These are phyloP conservation scores for Chenopodium quinoa DNA, from an alignment of 148 eudicot species.

Conservation along the genomic window DNA sequence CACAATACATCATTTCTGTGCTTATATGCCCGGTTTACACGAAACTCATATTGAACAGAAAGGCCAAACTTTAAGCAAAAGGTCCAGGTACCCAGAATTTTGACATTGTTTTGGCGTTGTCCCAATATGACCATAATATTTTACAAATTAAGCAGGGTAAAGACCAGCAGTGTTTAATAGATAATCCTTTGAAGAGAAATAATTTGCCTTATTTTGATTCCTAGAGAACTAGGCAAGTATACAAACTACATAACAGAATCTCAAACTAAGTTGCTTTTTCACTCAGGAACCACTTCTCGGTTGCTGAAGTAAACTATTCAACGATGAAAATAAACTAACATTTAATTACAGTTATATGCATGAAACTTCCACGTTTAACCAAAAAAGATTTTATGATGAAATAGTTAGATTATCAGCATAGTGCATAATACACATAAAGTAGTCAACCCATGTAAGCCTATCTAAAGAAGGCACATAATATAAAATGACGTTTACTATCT, in stretches of 20 bases:
- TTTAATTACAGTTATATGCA: not conserved
- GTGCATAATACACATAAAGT: not conserved
- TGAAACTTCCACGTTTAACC: conserved; percentile 7
- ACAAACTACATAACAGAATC: not conserved
- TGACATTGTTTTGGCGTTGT: not conserved
- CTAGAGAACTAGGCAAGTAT: too few species aligned
- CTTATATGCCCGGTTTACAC: not conserved
- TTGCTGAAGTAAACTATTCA: not conserved
- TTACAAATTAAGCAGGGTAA: not conserved
- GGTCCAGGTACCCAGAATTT: not conserved
- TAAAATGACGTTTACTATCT: not conserved
- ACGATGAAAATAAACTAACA: not conserved
- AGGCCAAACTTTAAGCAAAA: not conserved
- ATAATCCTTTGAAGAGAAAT: not conserved
- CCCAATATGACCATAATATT: not conserved
- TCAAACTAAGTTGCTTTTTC: not conserved
- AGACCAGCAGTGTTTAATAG: not conserved
- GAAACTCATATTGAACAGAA: not conserved
- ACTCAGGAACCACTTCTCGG: not conserved
- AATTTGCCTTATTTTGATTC: not conserved
- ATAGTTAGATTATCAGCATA: not conserved
- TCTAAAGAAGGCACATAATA: not conserved
- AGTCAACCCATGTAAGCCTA: conserved; percentile 10
- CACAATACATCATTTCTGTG: too few species aligned
- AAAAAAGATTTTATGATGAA: not conserved